Evolutionary conservation across 768 basidiomycete genomes (phyloP).

Genomic region (Mrakia frigida): DNA sequence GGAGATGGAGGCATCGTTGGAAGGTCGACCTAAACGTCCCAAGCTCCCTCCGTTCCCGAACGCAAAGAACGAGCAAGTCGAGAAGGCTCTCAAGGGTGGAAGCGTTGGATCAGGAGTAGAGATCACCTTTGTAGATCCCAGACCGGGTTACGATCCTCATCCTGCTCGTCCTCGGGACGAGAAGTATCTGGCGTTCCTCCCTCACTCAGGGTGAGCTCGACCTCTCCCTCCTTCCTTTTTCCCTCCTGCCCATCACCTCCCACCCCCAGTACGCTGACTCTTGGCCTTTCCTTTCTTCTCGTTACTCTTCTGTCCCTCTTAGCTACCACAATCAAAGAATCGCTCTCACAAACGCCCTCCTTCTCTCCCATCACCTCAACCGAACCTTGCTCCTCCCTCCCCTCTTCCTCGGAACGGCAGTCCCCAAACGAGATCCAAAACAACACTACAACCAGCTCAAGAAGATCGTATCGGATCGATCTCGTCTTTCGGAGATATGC

Average conservation of each 20-base stretch:
- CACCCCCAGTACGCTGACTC: not conserved
- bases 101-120: not conserved
- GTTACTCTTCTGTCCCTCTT: too few species aligned
- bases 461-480: conserved; percentile 37
- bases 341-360: conserved; percentile 74
- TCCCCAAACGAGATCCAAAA: conserved; percentile 49
- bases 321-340: conserved; percentile 77
- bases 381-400: conserved; percentile 77
- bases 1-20: not conserved
- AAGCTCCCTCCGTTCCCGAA: not conserved
- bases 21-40: not conserved
- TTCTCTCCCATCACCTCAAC: conserved; percentile 63
- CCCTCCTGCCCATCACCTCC: not conserved
- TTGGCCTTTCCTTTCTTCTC: not conserved
- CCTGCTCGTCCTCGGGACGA: conserved; percentile 35
- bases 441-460: conserved; percentile 47
- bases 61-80: not conserved
- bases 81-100: not conserved
- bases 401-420: conserved; percentile 55
- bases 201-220: conserved; percentile 58
- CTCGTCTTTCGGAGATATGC: not conserved
- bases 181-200: conserved; percentile 65
- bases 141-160: conserved; percentile 9
- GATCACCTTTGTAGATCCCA: not conserved
- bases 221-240: not conserved